Evolutionary conservation across 2,329 filamentous ascomycete species (phyloP).

Genomic region (Calonectria naviculata): DNA sequence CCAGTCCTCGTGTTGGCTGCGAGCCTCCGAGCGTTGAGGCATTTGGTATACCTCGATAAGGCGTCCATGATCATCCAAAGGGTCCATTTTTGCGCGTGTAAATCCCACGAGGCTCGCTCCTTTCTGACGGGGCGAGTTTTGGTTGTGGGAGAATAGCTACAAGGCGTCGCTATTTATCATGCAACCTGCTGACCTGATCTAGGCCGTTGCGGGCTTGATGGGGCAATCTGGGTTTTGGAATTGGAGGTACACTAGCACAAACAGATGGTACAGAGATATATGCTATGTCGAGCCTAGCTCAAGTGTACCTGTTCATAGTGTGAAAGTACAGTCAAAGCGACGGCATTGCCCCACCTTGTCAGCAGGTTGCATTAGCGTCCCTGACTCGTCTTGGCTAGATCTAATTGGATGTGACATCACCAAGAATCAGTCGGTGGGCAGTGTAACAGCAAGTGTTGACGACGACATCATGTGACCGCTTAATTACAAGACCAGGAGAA

Average conservation of each 20-base stretch:
- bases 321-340: background rate
- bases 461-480: too few relatives aligned
- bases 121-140: background rate
- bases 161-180: background rate
- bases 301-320: background rate
- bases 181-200: constrained; percentile 2
- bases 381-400: background rate
- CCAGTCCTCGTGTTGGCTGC: constrained; percentile 43
- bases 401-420: background rate
- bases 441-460: too few relatives aligned
- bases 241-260: background rate
- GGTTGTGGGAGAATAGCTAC: background rate
- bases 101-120: background rate
- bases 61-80: background rate
- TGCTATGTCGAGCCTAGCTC: too few relatives aligned
- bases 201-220: background rate
- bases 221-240: too few relatives aligned
- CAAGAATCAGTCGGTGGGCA: too few relatives aligned
- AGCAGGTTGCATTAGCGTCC: constrained; percentile 10
- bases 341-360: background rate
- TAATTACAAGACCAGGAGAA: too few relatives aligned
- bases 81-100: background rate
- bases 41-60: background rate
- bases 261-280: background rate
- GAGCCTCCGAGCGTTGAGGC: constrained; percentile 2